These are phyloP conservation scores for Solanum pinnatisectum DNA, from an alignment of 257 asterid genomes.

Conservation along the genomic window DNA sequence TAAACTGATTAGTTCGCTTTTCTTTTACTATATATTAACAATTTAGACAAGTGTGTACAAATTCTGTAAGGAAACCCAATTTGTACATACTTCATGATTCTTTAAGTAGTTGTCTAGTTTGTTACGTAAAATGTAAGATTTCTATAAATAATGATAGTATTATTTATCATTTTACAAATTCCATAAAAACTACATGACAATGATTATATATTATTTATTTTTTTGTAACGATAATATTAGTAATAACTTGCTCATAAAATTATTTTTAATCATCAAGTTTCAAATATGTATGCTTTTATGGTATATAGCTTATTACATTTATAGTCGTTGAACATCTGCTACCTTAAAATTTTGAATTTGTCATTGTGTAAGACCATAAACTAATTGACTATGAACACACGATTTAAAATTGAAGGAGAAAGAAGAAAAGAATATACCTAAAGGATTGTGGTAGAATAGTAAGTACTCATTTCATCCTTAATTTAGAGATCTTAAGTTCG, in stretches of 20 bases:
- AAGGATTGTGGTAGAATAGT: fast-evolving
- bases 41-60: not conserved
- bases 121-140: not conserved
- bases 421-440: too few species aligned
- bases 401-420: not conserved
- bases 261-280: not conserved
- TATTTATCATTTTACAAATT: not conserved
- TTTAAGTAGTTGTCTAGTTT: not conserved
- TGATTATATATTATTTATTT: too few species aligned
- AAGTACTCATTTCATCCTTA: too few species aligned
- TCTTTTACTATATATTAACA: not conserved
- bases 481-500: too few species aligned
- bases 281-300: not conserved
- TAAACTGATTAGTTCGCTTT: not conserved
- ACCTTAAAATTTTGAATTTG: too few species aligned
- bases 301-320: too few species aligned
- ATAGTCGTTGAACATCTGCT: too few species aligned
- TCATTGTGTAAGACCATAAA: not conserved
- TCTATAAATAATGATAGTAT: too few species aligned
- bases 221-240: not conserved
- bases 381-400: not conserved
- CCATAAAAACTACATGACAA: not conserved
- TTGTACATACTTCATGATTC: not conserved
- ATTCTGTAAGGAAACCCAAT: not conserved
- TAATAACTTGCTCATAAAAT: not conserved